phyloP scores from a whole-genome alignment of 805 yeast genomes.

The Myxozyma melibiosi region DNA sequence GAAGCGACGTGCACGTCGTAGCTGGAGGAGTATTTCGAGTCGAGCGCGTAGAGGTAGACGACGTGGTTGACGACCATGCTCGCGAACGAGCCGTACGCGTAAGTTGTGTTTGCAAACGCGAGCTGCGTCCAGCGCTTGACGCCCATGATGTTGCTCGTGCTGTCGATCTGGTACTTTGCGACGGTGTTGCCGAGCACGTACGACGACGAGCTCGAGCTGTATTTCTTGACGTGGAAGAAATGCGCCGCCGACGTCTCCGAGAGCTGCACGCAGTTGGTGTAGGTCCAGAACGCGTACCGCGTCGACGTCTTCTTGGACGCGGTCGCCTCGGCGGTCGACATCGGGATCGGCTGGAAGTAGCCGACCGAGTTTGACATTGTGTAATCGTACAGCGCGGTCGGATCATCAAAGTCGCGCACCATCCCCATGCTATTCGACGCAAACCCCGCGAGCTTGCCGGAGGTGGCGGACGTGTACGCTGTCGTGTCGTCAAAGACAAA shows the following conservation, averaged over 20 bases:
- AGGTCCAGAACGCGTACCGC: slow-evolving; percentile 29
- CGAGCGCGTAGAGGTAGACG: slow-evolving; percentile 27
- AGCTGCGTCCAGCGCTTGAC: slow-evolving; percentile 12
- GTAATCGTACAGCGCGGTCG: slow-evolving; percentile 3
- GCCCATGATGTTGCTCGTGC: slow-evolving; percentile 8
- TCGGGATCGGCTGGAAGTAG: slow-evolving; percentile 22
- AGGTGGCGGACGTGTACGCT: slow-evolving; percentile 12
- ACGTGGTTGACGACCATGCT: slow-evolving; percentile 25
- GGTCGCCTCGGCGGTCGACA: slow-evolving; percentile 14
- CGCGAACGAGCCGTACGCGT: slow-evolving; percentile 30
- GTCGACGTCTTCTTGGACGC: neutral
- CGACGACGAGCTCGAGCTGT: neutral
- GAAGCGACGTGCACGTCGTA: slow-evolving; percentile 32
- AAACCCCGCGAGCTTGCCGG: slow-evolving; percentile 13
- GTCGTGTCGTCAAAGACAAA: slow-evolving; percentile 22
- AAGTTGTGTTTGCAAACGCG: slow-evolving; percentile 11
- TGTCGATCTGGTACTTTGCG: slow-evolving; percentile 15
- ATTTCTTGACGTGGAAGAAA: slow-evolving; percentile 17
- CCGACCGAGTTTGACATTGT: slow-evolving; percentile 9
- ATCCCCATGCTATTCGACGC: slow-evolving; percentile 9
- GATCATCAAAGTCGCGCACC: slow-evolving; percentile 8
- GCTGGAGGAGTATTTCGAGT: slow-evolving; percentile 10
- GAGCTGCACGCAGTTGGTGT: slow-evolving; percentile 26
- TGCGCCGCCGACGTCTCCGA: slow-evolving; percentile 16
- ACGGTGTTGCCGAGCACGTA: slow-evolving; percentile 21